Evolutionary conservation across 306 rosid genomes (phyloP).

Genomic region (Vigna mungo): DNA sequence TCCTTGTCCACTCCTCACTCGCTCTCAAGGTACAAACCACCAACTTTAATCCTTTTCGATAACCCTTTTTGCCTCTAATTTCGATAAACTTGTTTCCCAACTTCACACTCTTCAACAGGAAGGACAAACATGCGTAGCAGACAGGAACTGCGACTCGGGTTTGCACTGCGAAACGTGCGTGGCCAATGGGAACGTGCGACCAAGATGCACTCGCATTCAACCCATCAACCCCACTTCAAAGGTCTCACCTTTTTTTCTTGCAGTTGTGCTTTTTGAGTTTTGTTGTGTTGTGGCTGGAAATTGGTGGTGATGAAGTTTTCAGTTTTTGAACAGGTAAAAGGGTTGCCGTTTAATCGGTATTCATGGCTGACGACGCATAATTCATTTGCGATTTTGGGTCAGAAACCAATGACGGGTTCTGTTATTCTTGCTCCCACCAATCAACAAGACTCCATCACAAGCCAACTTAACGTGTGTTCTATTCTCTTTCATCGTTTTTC

Average conservation of each 20-base stretch:
- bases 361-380: slow-evolving; percentile 95
- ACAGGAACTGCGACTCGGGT: slow-evolving; percentile 68
- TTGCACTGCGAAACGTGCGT: slow-evolving; percentile 91
- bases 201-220: slow-evolving; percentile 81
- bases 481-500: not conserved
- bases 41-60: not conserved
- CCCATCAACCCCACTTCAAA: slow-evolving; percentile 73
- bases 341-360: slow-evolving; percentile 82
- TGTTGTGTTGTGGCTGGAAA: not conserved
- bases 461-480: slow-evolving; percentile 79
- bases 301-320: not conserved
- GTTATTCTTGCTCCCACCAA: slow-evolving; percentile 69
- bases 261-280: not conserved
- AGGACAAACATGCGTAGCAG: slow-evolving; percentile 61
- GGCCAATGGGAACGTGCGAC: slow-evolving; percentile 67
- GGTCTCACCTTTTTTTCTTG: slow-evolving; percentile 38
- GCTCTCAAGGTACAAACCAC: slow-evolving; percentile 65
- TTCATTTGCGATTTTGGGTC: slow-evolving; percentile 73
- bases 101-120: slow-evolving; percentile 53
- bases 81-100: not conserved
- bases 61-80: not conserved
- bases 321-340: slow-evolving; percentile 61
- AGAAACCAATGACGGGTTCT: slow-evolving; percentile 72
- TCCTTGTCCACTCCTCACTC: slow-evolving; percentile 55
- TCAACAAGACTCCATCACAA: slow-evolving; percentile 83